phyloP scores from a whole-genome alignment of 2,329 filamentous ascomycete species.

The Orbilia javanica region DNA sequence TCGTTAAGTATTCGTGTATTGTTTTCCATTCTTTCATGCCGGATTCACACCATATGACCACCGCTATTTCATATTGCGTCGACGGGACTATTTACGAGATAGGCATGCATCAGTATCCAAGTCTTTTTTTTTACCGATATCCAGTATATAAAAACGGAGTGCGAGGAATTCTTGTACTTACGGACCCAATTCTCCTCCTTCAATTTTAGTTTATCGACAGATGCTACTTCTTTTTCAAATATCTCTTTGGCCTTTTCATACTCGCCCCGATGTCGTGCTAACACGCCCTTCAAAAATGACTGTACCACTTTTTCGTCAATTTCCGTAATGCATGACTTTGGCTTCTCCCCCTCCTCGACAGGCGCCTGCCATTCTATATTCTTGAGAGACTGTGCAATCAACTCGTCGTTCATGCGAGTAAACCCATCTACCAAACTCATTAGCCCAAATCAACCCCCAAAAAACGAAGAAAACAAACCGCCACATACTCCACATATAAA shows the following conservation, averaged over 20 bases:
- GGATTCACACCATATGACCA: slow-evolving; percentile 80
- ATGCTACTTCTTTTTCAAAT: slow-evolving; percentile 72
- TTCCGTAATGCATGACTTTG: slow-evolving; percentile 65
- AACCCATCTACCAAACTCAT: slow-evolving; percentile 71
- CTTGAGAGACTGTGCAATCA: slow-evolving; percentile 74
- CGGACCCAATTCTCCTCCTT: slow-evolving; percentile 74
- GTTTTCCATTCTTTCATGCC: slow-evolving; percentile 70
- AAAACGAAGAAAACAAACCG: not conserved
- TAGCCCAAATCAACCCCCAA: not conserved
- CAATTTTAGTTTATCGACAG: slow-evolving; percentile 71
- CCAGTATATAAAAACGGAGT: not conserved
- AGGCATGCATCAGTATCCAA: slow-evolving; percentile 9
- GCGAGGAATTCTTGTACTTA: slow-evolving; percentile 63
- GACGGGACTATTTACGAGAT: slow-evolving; percentile 70
- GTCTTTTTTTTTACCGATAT: not conserved
- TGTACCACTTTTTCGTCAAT: slow-evolving; percentile 75
- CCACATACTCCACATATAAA: slow-evolving; percentile 80
- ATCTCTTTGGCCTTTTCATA: slow-evolving; percentile 75
- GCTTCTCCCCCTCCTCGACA: slow-evolving; percentile 70
- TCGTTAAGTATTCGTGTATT: slow-evolving; percentile 75
- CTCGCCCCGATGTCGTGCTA: slow-evolving; percentile 74
- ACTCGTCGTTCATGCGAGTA: slow-evolving; percentile 78
- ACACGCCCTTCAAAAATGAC: slow-evolving; percentile 75
- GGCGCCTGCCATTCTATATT: slow-evolving; percentile 73
- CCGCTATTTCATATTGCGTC: slow-evolving; percentile 87